Base-by-base conservation (phyloP, 176 grass and related monocot species). In the Carex littledalei region DNA sequence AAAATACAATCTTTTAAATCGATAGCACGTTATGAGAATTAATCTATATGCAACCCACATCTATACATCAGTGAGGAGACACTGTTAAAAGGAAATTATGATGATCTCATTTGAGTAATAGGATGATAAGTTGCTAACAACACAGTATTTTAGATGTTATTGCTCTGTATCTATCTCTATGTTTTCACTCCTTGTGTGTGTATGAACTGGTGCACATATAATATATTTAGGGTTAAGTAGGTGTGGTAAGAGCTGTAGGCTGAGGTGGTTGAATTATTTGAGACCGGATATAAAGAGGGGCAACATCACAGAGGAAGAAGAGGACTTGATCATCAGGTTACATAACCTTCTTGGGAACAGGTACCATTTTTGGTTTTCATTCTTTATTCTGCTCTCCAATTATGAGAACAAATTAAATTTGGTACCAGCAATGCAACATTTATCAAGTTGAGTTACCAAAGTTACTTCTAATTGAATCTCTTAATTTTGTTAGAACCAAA, bases 201-300 rank as follows among this genome's bases (percentile, higher is more conserved):
- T 18, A 81, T 37, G 7, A 47, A 72, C 18, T 47, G 14, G 41
- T 72, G 37, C 41, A 73, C 26, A 75, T 15, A 14, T 75, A 75
- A 21, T 43, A 62, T 21, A 63, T 26, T 47, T 39, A 81, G 79
- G 79, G 32, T 3, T 81, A 15, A 81, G 63, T 60, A 63, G 79
- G 79, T 64, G 79, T 78, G 49, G 73, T 24, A 78, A 78, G 73
- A 78, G 73, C 73, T 78, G 73, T 78, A 55, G 73, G 49, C 49
- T 78, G 50, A 55, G 73, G 49, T 78, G 73, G 73, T 55, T 56
- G 13, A 78, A 78, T 56, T 78, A 81, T 64, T 39, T 81, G 79
- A 63, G 79, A 35, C 79, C 79, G 0, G 58, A 39, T 81, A 81
- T 81, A 63, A 81, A 81, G 34, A 81, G 79, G 4, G 79, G 79